Evolutionary conservation across 2,329 filamentous ascomycete genomes (phyloP), one percentile per base, ranked within the genome.

Genomic region (Alternaria postmessia): DNA sequence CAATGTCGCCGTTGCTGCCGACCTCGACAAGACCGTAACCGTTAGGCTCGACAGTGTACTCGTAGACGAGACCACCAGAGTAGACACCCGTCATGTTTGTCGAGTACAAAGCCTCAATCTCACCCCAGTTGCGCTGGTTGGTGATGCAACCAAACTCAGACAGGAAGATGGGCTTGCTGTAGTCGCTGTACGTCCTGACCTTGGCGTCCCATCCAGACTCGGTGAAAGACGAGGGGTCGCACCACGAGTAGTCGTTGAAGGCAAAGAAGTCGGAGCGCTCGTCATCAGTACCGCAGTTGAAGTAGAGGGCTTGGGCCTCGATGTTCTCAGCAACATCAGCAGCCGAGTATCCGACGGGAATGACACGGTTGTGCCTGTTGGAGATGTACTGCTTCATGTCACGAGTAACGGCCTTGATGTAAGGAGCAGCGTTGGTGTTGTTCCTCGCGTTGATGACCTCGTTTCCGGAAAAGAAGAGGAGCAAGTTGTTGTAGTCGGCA

Each of bases 51-150:
- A 90, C 82, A 12, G 91, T 90, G 84, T 97, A 99, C 81, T 98
- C 94, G 83, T 97, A 98, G 78, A 96, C 91, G 41, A 99, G 87
- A 78, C 95, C 95, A 73, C 95, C 94, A 39, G 94, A 97, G 87
- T 97, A 98, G 73, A 97, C 93, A 18, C 79, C 67, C 9, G 91
- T 93, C 94, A 98, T 98, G 61, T 97, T 79, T 16, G 80, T 81
- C 78, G 82, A 87, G 89, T 97, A 98, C 57, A 99, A 84, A 46
- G 94, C 84, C 39, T 80, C 80, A 51, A 97, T 82, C 82, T 97
- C 94, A 56, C 88, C 84, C 77, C 96, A 99, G 72, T 90, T 83
- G 69, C 94, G 93, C 59, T 84, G 87, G 84, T 92, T 93, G 78
- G 87, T 90, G 80, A 87, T 89, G 84, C 94, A 98, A 63, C 94